Evolutionary conservation across 176 grass and related monocot genomes (phyloP), one percentile per base, ranked within the genome.

Genomic region (Oryza rufipogon): DNA sequence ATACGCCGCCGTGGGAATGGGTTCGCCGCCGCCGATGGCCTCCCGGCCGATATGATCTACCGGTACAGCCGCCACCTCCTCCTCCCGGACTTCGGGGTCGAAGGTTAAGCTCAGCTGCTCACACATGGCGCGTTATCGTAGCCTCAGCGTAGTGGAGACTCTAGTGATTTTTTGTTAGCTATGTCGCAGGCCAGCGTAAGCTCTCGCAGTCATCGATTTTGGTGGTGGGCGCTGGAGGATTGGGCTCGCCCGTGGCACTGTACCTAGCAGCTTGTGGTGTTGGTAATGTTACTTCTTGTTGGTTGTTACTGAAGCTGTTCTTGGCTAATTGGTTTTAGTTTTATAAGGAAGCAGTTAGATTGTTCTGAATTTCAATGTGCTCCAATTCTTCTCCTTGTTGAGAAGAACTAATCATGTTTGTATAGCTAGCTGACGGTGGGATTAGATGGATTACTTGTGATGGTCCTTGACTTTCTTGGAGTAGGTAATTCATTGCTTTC

Each of bases 21-120:
- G 14, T n/a, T 81, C 13, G 12, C 51, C 2, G 22, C 45, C 1
- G 28, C 10, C 0, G 60, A 52, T 39, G 80, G 75, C 2, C 84
- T 98, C 23, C 87, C 86, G 10, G 32, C 56, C 23, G 80, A 95
- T 38, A 98, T 98, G 95, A 88, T 95, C 68, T 90, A 87, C 39
- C 84, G 95, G 61, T 98, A 95, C 63, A 93, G 95, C 68, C 92
- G 95, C 72, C 95, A 98, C 71, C 90, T 98, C 64, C 77, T 98
- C 71, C 95, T 98, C 26, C 89, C 91, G 39, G 91, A 98, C 85
- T 95, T 98, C 74, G 96, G 92, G 3, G 89, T 95, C 36, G 80
- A 93, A 95, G 92, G 95, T 95, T 45, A 51, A 51, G 67, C 38
- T 63, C 34, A 17, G 61, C 58, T 61, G 6, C 47, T 69, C 58